Evolutionary conservation across 345 rosid species (phyloP), one percentile per base, ranked within the genome.

Genomic region (Trapa bicornis): DNA sequence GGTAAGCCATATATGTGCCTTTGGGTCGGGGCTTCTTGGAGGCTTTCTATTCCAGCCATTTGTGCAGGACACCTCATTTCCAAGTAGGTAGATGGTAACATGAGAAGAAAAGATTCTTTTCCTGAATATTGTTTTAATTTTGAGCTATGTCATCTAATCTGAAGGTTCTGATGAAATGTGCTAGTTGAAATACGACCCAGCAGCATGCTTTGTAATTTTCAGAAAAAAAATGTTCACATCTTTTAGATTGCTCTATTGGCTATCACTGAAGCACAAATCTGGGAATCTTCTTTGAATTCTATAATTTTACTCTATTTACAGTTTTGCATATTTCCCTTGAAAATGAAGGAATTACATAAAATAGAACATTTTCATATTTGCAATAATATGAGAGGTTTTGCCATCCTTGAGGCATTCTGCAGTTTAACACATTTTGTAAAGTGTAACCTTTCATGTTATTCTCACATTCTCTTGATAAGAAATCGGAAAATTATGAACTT

Each of bases 21-120:
- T 88, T 70, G 99, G 91, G 78, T 73, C 92, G 68, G 97, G 97
- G 33, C 95, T 93, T 42, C 68, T 93, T 37, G 96, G 97, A 12
- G 79, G 66, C 68, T 87, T 83, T 75, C 90, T 93, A 67, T 88
- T 88, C 68, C 77, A 88, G 72, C 39, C 70, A 76, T 79, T 88
- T 22, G 41, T 91, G 69, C 73, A 87, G 79, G 92, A 87, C 29
- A 2, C 67, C 32, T 77, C 95, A 37, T 88, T 87, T 72, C 92
- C 97, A 36, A 81, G 97, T 93, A 86, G 75, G 96, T 74, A 68
- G 37, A 62, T 48, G 36, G 66, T 43, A 39, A 33, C 61, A 22
- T 57, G 61, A 15, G 72, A 73, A 61, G 63, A 33, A 6, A 14
- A 50, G 43, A 35, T n/a, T 6, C 17, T 48, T 41, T 41, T 1